Conservation (phyloP, 2,329 filamentous ascomycete species). For the Pseudocercospora crystallina region DNA sequence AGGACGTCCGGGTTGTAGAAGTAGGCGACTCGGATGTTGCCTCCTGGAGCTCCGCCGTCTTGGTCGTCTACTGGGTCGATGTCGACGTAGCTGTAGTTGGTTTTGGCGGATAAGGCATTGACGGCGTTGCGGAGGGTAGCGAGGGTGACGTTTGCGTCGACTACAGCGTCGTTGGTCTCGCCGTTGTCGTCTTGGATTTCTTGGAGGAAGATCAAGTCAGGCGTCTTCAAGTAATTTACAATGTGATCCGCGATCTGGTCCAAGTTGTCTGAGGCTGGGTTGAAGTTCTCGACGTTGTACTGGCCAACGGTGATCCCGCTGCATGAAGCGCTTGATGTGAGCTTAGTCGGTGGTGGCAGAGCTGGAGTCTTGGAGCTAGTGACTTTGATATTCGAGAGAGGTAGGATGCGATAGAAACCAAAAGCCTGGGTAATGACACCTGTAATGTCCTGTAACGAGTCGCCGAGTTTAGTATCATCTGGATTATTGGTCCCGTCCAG, state of each 20-base stretch:
- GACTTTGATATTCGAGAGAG: conserved; percentile 57
- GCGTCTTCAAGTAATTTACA: conserved; percentile 61
- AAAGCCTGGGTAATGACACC: conserved; percentile 66
- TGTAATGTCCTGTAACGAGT: conserved; percentile 64
- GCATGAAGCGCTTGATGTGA: conserved; percentile 59
- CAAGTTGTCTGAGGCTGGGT: conserved; percentile 57
- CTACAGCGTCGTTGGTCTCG: conserved; percentile 58
- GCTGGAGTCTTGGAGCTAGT: conserved; percentile 46
- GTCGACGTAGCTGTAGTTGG: conserved; percentile 59
- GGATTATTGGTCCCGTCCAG: conserved; percentile 65
- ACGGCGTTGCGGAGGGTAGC: conserved; percentile 57
- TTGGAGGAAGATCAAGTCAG: conserved; percentile 67
- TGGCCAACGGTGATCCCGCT: conserved; percentile 62
- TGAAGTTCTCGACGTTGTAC: conserved; percentile 71
- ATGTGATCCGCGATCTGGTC: conserved; percentile 64
- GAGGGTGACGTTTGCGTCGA: conserved; percentile 60
- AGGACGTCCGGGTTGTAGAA: conserved; percentile 64
- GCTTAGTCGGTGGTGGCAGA: conserved; percentile 52
- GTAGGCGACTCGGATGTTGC: conserved; percentile 71
- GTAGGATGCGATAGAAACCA: conserved; percentile 69
- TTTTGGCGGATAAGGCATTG: conserved; percentile 45
- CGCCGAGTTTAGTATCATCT: conserved; percentile 61
- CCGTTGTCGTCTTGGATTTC: conserved; percentile 70
- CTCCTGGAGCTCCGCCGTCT: conserved; percentile 67
- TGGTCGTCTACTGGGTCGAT: conserved; percentile 59